phyloP scores from a whole-genome alignment of 2,329 filamentous ascomycete genomes.

The Aspergillus sp. region DNA sequence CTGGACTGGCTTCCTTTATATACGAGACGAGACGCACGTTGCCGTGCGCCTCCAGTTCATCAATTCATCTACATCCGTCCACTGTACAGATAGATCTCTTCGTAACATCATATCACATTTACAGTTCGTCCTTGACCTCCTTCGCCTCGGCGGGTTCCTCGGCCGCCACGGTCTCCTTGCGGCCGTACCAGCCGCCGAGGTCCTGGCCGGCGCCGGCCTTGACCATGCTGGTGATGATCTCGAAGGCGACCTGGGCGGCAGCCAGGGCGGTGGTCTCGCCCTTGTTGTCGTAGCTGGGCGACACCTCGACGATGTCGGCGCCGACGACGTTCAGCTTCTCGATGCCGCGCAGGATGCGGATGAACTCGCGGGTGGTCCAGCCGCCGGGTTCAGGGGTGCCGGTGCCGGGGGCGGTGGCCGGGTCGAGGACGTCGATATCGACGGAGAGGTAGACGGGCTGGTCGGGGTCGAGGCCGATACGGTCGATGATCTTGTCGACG shows the following conservation, averaged over 20 bases:
- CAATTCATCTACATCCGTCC: neutral
- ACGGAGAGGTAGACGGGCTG: conserved; percentile 78
- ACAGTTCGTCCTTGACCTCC: conserved; percentile 29
- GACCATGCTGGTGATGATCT: conserved; percentile 69
- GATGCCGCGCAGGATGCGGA: conserved; percentile 76
- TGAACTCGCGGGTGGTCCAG: conserved; percentile 86
- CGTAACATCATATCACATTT: conserved; percentile 19
- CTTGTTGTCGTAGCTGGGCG: conserved; percentile 76
- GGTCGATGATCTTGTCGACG: conserved; percentile 66
- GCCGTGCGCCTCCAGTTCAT: neutral
- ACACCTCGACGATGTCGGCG: conserved; percentile 86
- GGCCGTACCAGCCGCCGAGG: conserved; percentile 42
- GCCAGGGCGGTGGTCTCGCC: conserved; percentile 81
- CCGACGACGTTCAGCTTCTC: conserved; percentile 83
- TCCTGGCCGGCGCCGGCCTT: conserved; percentile 42
- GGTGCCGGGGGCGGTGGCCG: conserved; percentile 68
- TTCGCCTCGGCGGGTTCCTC: conserved; percentile 7
- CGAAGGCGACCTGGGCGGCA: conserved; percentile 79
- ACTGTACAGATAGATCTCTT: conserved; percentile 7
- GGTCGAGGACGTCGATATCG: conserved; percentile 80
- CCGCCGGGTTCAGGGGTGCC: conserved; percentile 88
- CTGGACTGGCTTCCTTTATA: neutral
- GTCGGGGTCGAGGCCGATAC: conserved; percentile 64
- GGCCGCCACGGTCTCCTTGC: conserved; percentile 25
- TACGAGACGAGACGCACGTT: neutral